Conservation (phyloP, 2,329 filamentous ascomycete genomes). For the Pseudogymnoascus sp. region DNA sequence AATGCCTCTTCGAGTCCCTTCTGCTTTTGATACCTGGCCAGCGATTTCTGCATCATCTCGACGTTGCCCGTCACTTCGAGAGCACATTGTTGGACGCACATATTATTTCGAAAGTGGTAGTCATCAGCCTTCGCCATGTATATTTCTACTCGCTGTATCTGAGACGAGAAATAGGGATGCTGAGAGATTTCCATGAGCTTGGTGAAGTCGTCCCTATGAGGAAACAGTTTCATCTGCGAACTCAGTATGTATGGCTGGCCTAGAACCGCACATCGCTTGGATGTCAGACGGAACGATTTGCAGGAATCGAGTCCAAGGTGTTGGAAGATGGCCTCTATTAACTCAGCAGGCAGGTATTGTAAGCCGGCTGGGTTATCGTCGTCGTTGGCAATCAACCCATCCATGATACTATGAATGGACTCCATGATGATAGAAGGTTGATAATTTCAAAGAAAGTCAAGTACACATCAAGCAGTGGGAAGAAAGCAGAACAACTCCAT, state of each 20-base stretch:
- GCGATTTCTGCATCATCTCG: conserved; percentile 24
- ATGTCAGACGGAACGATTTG: conserved; percentile 18
- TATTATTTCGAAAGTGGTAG: conserved; percentile 24
- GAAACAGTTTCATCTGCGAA: conserved; percentile 16
- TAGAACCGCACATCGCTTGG: conserved; percentile 17
- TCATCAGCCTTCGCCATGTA: conserved; percentile 25
- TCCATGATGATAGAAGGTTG: not conserved
- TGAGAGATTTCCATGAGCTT: conserved; percentile 19
- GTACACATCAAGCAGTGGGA: not conserved
- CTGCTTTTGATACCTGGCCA: conserved; percentile 24
- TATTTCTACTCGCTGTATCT: conserved; percentile 15
- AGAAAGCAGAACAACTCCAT: not conserved
- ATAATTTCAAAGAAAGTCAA: not conserved
- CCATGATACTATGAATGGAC: not conserved
- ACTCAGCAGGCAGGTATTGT: conserved; percentile 17
- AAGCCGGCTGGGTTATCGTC: not conserved
- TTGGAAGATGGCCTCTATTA: conserved; percentile 18
- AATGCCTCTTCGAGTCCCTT: conserved; percentile 23
- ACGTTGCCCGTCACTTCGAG: conserved; percentile 21
- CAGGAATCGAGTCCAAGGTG: conserved; percentile 14
- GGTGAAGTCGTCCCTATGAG: conserved; percentile 18
- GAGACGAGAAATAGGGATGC: conserved; percentile 19
- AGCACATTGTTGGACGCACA: conserved; percentile 22
- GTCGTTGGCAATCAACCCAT: not conserved
- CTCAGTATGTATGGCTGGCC: conserved; percentile 22